Base-by-base conservation (phyloP, 495 filamentous ascomycete genomes). In the Physcia stellaris region DNA sequence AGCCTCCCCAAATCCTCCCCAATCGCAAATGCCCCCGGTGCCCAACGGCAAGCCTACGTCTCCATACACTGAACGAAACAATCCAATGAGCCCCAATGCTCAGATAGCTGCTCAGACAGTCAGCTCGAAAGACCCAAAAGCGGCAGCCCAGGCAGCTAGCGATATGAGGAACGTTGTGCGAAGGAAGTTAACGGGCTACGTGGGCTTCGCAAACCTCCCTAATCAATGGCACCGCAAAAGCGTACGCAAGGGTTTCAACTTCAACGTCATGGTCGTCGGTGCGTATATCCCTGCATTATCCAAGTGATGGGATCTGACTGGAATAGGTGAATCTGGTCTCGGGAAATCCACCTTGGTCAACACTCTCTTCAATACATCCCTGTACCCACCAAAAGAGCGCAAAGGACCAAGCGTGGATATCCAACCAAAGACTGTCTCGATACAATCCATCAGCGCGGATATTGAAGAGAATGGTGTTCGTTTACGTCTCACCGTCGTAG, bases 141-240 rank as follows among this genome's bases (percentile, higher is more conserved):
- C 79, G 40, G 77, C 66, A 22, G 79, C 78, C 38, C 74, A 79
- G 56, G 76, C 80, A 53, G 74, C 80, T 46, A 80, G 69, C 47
- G 87, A 95, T 60, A 84, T 80, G 76, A 81, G 83, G 66, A 96
- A 98, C 62, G 92, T 98, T 57, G 90, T 98, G 42, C 83, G 92
- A 59, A 75, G 92, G 63, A 98, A 98, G 75, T 64, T 98, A 54
- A 96, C 90, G 32, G 90, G 90, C 43, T 98, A 95, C 54, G 90
- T 98, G 52, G 90, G 90, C 40, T 98, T 98, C 59, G 90, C 90
- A 58, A 98, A 98, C 58, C 67, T 98, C 62, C 90, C 90, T 31
- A 98, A 98, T 65, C 90, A 98, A 64, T 98, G 92, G 92, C 90
- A 98, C 70, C 86, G 90, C 62, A 98, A 98, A 80, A 94, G 87